Base-by-base conservation (phyloP, 441 rosid genomes). In the Adansonia grandidieri region DNA sequence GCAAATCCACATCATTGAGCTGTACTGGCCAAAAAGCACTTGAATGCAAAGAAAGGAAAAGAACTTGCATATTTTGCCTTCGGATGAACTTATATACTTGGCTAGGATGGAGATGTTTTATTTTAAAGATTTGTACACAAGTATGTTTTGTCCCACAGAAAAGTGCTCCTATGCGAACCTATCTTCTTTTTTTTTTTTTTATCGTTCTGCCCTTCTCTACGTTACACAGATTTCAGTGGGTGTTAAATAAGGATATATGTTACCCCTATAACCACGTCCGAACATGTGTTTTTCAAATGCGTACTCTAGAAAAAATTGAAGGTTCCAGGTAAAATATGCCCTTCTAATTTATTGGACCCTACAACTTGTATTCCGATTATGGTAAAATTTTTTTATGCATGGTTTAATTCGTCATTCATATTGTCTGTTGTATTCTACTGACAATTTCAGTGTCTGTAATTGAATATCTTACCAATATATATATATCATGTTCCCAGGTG, bases 401-500 rank as follows among this genome's bases (percentile, higher is more conserved):
- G 9, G 14, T 28, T 63, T 32, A 32, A 32, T 2, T 32, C 2
- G 14, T 28, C 19, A 28, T 28, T 37, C 48, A 15, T 6, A 2
- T 40, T 68, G 2, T 45, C 75, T 58, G 22, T 24, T 70, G 2
- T 60, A 47, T 48, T 24, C 47, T 67, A 42, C 20, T 28, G 15
- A 51, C 47, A 19, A 32, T n/a, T 0, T 64, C 69, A 58, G 14
- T 17, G 28, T 42, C 2, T 66, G 22, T 66, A 42, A 11, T 15
- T 44, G 71, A 40, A 10, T 47, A 6, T 68, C 13, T 67, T 45
- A 47, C 47, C 22, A 17, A 44, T 63, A 50, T 72, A 24, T 24
- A 24, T 24, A 0, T 53, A 11, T 9, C 8, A 14, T 79, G 70
- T 72, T 80, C 28, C 15, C 88, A 87, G 88, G 90, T 15, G 88